Evolutionary conservation across 129 eudicot species (phyloP), one percentile per base, ranked within the genome.

Genomic region (Logfia minima): DNA sequence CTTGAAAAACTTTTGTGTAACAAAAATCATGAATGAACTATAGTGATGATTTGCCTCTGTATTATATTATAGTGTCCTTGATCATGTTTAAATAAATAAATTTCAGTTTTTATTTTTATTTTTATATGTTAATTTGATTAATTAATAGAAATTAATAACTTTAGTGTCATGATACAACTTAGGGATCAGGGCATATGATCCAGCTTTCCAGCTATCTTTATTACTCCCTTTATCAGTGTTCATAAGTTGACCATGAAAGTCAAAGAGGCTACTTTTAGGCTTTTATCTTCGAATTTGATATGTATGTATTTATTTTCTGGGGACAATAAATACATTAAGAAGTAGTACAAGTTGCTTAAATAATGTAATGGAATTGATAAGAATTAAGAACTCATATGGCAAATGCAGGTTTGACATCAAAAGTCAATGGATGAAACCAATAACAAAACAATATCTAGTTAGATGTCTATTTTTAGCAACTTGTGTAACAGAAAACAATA

Each of bases 51-150:
- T 43, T 43, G 55, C 55, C 51, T 29, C 45, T 10, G 63, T 6
- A 31, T 55, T n/a, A 31, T 11, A 48, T 71, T n/a, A 34, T 10
- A 8, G 53, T n/a, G 68, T 58, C 34, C 52, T 29, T 62, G 39
- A 71, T 79, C 78, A 72, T 51, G 77, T 62, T 70, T 39, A 63
- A 39, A 45, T 48, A 43, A 31, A 48, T 63, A 34, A 79, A 1
- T 32, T 71, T 65, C 6, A 4, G 1, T 23, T 18, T 77, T n/a
- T 55, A 6, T 67, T 13, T 24, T 52, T 55, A 6, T 67, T 13
- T 24, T 52, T 66, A 19, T 6, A n/a, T n/a, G 6, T 69, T 63
- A 9, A 79, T 31, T 76, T 69, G 45, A 48, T 19, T 13, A 9
- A 6, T 8, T 69, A n/a, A 26, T 43, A 29, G 26, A 60, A 14